Evolutionary conservation across 1,139 yeast genomes (phyloP).

Genomic region (Candida sp.): DNA sequence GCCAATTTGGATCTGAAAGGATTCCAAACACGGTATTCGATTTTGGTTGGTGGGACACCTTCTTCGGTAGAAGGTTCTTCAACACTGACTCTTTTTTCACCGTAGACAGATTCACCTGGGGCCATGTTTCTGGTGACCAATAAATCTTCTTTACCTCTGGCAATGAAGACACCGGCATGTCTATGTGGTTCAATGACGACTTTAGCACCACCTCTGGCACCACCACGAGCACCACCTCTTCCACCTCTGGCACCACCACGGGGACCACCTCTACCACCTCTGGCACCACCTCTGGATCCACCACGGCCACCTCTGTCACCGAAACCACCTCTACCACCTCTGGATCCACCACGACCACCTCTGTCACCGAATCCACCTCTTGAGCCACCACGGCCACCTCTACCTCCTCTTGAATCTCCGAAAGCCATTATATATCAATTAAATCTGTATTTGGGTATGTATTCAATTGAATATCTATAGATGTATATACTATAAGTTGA

Average conservation of each 20-base stretch:
- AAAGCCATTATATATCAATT: slow-evolving; percentile 22
- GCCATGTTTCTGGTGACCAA: slow-evolving; percentile 95
- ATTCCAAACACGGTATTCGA: slow-evolving; percentile 99
- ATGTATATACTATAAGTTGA: not conserved
- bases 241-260: slow-evolving; percentile 63
- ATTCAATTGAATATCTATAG: not conserved
- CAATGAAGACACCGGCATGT: slow-evolving; percentile 97
- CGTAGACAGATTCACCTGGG: slow-evolving; percentile 98
- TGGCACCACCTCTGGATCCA: slow-evolving; percentile 32
- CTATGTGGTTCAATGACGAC: slow-evolving; percentile 98
- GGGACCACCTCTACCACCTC: slow-evolving; percentile 43
- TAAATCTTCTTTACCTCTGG: slow-evolving; percentile 99
- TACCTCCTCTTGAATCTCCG: slow-evolving; percentile 12
- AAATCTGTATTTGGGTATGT: slow-evolving; percentile 1
- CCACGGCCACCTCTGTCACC: slow-evolving; percentile 35
- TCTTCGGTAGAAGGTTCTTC: slow-evolving; percentile 91
- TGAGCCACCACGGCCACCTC: slow-evolving; percentile 24
- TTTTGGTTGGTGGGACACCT: slow-evolving; percentile 87
- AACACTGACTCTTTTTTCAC: slow-evolving; percentile 92
- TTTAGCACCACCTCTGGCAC: slow-evolving; percentile 84
- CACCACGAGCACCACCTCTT: slow-evolving; percentile 76
- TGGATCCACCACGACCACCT: slow-evolving; percentile 49
- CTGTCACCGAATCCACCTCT: slow-evolving; percentile 31
- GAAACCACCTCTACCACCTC: slow-evolving; percentile 39
- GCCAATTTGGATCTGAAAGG: slow-evolving; percentile 99